Conservation (phyloP, 2,329 filamentous ascomycete genomes). For the Ilyonectria robusta region DNA sequence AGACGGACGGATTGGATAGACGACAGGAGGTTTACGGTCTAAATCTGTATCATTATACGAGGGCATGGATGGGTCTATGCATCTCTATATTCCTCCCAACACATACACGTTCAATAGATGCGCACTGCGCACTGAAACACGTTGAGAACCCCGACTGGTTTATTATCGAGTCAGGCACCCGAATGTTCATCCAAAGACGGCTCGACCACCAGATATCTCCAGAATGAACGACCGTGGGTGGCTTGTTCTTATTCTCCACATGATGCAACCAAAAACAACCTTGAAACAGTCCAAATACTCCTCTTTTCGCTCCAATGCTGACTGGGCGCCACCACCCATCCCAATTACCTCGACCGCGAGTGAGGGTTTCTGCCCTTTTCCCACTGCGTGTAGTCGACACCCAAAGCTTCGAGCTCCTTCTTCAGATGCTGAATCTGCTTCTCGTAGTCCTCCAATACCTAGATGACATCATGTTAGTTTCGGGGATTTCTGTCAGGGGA, state of each 20-base stretch:
- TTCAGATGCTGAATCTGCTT: conserved; percentile 83
- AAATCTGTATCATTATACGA: conserved; percentile 44
- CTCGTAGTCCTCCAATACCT: conserved; percentile 87
- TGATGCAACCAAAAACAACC: conserved; percentile 23
- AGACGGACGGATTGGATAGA: conserved; percentile 37
- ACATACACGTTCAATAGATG: conserved; percentile 18
- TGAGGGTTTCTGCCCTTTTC: conserved; percentile 63
- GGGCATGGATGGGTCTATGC: conserved; percentile 35
- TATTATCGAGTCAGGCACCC: conserved; percentile 13
- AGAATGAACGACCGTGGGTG: background rate
- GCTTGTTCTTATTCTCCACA: conserved; percentile 12
- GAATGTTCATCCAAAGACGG: conserved; percentile 20
- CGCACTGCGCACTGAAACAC: conserved; percentile 9
- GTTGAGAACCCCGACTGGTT: background rate
- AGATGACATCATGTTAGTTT: conserved; percentile 31
- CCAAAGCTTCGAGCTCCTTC: conserved; percentile 77
- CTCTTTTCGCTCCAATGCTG: conserved; percentile 29
- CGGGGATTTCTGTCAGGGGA: background rate
- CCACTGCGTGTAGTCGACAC: conserved; percentile 70
- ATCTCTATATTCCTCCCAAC: conserved; percentile 33
- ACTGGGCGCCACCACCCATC: conserved; percentile 18
- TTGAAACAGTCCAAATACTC: conserved; percentile 25
- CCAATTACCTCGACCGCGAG: conserved; percentile 51
- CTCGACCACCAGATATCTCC: conserved; percentile 1
- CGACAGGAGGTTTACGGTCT: conserved; percentile 38